Conservation (phyloP, 192 early-diverging fungal species). For the Gaertneriomyces semiglobifer region DNA sequence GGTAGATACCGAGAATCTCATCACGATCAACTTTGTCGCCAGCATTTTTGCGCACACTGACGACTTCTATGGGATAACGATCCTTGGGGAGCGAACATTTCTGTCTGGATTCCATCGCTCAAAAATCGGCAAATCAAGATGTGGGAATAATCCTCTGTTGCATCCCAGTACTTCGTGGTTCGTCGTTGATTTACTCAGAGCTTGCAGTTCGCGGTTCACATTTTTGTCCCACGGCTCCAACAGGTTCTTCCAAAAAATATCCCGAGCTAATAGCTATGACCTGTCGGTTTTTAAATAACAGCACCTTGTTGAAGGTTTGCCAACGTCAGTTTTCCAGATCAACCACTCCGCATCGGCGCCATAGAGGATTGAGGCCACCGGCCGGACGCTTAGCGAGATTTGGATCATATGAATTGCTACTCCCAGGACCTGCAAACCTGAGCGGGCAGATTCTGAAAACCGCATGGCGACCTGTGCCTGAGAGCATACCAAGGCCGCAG, state of each 20-base stretch:
- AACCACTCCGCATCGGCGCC: no score
- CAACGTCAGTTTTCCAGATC: no score
- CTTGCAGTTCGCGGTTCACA: no score
- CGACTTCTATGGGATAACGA: conserved; percentile 34
- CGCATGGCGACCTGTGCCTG: conserved; percentile 15
- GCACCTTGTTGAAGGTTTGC: no score
- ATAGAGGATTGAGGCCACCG: neutral
- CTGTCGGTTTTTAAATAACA: no score
- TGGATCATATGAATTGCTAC: conserved; percentile 24
- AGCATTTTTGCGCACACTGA: conserved; percentile 12
- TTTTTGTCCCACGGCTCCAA: no score
- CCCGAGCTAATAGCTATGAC: no score
- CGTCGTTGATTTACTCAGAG: no score
- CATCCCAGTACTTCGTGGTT: no score
- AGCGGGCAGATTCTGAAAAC: neutral
- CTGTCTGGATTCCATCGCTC: conserved; percentile 22
- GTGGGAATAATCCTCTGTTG: no score
- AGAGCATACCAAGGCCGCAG: conserved; percentile 14
- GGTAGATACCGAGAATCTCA: conserved; percentile 34
- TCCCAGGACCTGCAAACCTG: conserved; percentile 13
- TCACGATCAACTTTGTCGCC: conserved; percentile 21
- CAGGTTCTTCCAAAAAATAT: no score
- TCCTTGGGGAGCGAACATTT: conserved; percentile 15
- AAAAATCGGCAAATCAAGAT: no score
- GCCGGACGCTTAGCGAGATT: conserved; percentile 14